These are phyloP conservation scores for Suillus clintonianus DNA, from an alignment of 768 basidiomycete genomes.

Conservation along the genomic window DNA sequence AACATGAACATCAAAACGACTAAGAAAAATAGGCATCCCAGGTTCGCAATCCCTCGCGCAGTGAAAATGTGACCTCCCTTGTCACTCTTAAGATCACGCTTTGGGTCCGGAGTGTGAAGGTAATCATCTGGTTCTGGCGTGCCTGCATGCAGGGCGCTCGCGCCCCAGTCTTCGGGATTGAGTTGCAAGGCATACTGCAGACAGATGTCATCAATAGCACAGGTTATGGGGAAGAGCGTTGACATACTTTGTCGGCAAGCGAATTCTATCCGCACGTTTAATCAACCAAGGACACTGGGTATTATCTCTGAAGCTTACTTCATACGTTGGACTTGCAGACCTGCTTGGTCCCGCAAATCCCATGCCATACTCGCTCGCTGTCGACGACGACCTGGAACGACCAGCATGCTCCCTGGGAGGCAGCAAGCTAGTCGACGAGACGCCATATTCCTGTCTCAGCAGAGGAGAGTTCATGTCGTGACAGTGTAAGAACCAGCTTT, in stretches of 20 bases:
- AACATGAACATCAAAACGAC: constrained; percentile 46
- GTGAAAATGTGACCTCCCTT: constrained; percentile 61
- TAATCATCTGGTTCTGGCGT: constrained; percentile 61
- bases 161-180: constrained; percentile 52
- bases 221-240: neutral
- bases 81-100: constrained; percentile 54
- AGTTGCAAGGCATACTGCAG: constrained; percentile 40
- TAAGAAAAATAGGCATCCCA: constrained; percentile 67
- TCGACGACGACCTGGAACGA: constrained; percentile 21
- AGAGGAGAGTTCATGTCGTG: constrained; percentile 28
- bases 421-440: constrained; percentile 26
- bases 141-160: constrained; percentile 42
- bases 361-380: constrained; percentile 15
- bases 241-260: constrained; percentile 25
- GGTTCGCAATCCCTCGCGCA: constrained; percentile 61
- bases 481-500: neutral
- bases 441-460: constrained; percentile 27
- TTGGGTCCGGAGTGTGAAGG: constrained; percentile 65
- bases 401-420: constrained; percentile 16
- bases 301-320: constrained; percentile 17
- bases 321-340: constrained; percentile 28
- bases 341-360: constrained; percentile 17
- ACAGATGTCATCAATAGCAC: neutral
- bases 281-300: neutral
- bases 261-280: constrained; percentile 21